Evolutionary conservation across 2,329 filamentous ascomycete genomes (phyloP).

Genomic region (Diaporthe sp.): DNA sequence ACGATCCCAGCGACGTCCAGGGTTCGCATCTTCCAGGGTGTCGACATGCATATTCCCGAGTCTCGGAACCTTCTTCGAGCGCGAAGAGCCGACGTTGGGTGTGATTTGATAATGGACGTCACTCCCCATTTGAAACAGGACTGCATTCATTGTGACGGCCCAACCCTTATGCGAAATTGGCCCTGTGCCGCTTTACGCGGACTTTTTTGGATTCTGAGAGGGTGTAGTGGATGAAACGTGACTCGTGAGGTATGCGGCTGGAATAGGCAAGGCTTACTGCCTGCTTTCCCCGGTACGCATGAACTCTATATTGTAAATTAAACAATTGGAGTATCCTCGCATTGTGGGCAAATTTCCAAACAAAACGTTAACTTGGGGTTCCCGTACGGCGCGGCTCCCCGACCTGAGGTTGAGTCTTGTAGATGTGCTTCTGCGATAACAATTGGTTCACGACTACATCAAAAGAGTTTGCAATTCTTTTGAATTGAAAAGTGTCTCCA

Average conservation of each 20-base stretch:
- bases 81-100: not conserved
- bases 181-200: not conserved
- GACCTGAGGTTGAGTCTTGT: not conserved
- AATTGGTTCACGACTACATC: not conserved
- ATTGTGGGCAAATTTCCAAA: not conserved
- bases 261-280: not conserved
- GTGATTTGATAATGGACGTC: not conserved
- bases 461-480: not conserved
- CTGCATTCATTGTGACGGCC: not conserved
- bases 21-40: not conserved
- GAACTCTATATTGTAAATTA: not conserved
- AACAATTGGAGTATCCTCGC: not conserved
- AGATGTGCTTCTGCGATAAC: not conserved
- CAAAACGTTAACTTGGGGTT: not conserved
- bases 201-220: not conserved
- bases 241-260: slow-evolving; percentile 19
- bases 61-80: not conserved
- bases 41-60: not conserved
- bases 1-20: not conserved
- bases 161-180: not conserved
- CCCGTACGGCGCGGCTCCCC: not conserved
- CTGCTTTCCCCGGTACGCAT: not conserved
- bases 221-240: slow-evolving; percentile 23
- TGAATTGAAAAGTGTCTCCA: not conserved
- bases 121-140: slow-evolving; percentile 11